These are phyloP conservation scores for Boletus pseudopeckii DNA, from an alignment of 768 basidiomycete species.

Conservation along the genomic window DNA sequence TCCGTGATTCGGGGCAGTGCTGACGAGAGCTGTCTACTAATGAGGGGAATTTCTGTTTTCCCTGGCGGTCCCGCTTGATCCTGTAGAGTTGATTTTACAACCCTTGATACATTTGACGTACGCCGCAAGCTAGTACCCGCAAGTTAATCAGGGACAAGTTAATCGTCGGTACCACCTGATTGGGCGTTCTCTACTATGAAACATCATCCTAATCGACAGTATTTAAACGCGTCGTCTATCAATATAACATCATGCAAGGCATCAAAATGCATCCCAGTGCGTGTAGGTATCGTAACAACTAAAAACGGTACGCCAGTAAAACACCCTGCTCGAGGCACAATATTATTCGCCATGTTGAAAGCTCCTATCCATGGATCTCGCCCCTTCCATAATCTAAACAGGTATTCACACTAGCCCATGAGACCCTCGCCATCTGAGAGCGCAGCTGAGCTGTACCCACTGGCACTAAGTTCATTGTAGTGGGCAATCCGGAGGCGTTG, in stretches of 20 bases:
- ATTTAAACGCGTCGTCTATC: not conserved
- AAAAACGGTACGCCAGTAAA: not conserved
- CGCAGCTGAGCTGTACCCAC: conserved; percentile 54
- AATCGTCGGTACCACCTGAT: not conserved
- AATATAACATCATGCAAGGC: not conserved
- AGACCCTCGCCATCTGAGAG: conserved; percentile 58
- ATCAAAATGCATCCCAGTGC: conserved; percentile 1
- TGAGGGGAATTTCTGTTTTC: too few species aligned
- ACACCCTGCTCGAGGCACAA: not conserved
- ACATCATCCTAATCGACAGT: too few species aligned
- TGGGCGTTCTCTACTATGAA: too few species aligned
- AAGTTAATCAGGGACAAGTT: not conserved
- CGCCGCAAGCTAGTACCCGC: too few species aligned
- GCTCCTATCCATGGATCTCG: not conserved
- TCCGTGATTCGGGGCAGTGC: too few species aligned
- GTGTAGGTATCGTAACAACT: conserved; percentile 14
- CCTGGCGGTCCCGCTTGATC: too few species aligned
- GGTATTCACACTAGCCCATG: conserved; percentile 28
- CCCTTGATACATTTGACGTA: too few species aligned
- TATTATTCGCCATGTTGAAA: conserved; percentile 5
- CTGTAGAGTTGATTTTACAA: too few species aligned
- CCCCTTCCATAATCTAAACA: not conserved
- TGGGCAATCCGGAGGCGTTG: conserved; percentile 68
- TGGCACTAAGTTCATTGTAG: conserved; percentile 50
- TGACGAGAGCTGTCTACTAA: too few species aligned